Percentiles rank a stretch among this genome's conserved stretches.
Conservation (phyloP, 441 rosid genomes). For the Arabidopsis hybrid region DNA sequence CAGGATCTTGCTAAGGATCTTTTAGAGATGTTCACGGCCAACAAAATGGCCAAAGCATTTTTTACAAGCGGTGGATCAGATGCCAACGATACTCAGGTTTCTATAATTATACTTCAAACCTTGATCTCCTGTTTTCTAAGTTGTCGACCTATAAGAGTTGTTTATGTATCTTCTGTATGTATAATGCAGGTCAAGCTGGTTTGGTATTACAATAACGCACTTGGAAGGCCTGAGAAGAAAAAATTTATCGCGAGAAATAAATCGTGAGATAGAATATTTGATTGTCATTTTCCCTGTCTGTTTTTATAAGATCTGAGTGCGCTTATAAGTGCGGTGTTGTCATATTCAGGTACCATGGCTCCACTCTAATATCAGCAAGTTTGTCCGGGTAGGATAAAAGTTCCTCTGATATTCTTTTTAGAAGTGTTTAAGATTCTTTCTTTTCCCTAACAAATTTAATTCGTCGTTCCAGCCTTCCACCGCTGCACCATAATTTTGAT, state of each 20-base stretch:
- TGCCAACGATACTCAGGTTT: conserved; percentile 56
- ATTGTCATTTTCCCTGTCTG: background rate
- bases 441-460: conserved; percentile 4
- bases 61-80: conserved; percentile 97
- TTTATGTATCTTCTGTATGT: background rate
- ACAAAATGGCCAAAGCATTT: conserved; percentile 88
- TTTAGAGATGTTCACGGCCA: conserved; percentile 80
- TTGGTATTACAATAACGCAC: conserved; percentile 91
- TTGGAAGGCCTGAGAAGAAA: conserved; percentile 86
- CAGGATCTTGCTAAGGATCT: conserved; percentile 97
- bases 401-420: background rate
- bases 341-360: conserved; percentile 83
- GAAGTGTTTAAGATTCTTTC: conserved; percentile 21
- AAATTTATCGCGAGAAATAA: conserved; percentile 81
- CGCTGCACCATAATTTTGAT: conserved; percentile 93
- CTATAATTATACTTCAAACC: background rate
- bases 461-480: conserved; percentile 66
- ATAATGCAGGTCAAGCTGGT: conserved; percentile 79
- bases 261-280: conserved; percentile 54
- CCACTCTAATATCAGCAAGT: conserved; percentile 93
- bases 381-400: conserved; percentile 76
- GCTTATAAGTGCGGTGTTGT: conserved; percentile 12
- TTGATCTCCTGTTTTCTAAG: conserved; percentile 7
- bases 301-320: conserved; percentile 9
- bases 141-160: conserved; percentile 7